phyloP scores from a whole-genome alignment of 2,329 filamentous ascomycete genomes.

The Epichloe amarillans region DNA sequence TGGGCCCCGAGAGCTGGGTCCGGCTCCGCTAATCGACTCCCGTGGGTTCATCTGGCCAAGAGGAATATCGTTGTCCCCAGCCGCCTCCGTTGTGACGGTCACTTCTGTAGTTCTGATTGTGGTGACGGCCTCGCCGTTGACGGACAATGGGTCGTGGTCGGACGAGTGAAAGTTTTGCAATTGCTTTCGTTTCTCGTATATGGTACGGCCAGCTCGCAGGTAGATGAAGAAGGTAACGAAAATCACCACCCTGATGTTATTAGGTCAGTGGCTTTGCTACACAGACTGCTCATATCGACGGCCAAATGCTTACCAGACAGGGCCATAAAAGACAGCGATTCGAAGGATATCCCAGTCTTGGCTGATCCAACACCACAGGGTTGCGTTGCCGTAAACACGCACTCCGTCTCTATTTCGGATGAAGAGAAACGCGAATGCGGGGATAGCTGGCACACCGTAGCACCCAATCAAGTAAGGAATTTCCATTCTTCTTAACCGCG shows the following conservation, averaged over 20 bases:
- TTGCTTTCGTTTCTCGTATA: constrained; percentile 53
- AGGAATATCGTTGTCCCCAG: constrained; percentile 11
- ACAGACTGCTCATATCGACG: no score
- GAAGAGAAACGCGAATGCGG: constrained; percentile 55
- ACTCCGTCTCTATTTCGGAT: constrained; percentile 36
- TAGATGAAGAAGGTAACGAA: constrained; percentile 51
- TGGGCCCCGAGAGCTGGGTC: constrained; percentile 5
- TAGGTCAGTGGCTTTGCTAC: not conserved
- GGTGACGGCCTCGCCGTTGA: constrained; percentile 30
- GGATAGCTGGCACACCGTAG: constrained; percentile 60
- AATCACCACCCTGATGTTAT: constrained; percentile 40
- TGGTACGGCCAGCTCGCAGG: constrained; percentile 49
- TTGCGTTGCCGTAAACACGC: constrained; percentile 60
- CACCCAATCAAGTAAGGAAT: constrained; percentile 55
- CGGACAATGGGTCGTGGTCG: constrained; percentile 25
- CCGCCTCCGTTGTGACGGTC: constrained; percentile 41
- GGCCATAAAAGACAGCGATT: constrained; percentile 61
- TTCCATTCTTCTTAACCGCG: constrained; percentile 52
- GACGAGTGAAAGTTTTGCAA: constrained; percentile 41
- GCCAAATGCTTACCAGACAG: constrained; percentile 40
- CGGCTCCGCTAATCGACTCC: constrained; percentile 5
- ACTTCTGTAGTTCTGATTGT: constrained; percentile 50
- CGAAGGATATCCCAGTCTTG: constrained; percentile 56
- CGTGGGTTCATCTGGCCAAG: constrained; percentile 13
- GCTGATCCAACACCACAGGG: constrained; percentile 71